Evolutionary conservation across 768 basidiomycete species (phyloP).

Genomic region (Auricularia heimuer): DNA sequence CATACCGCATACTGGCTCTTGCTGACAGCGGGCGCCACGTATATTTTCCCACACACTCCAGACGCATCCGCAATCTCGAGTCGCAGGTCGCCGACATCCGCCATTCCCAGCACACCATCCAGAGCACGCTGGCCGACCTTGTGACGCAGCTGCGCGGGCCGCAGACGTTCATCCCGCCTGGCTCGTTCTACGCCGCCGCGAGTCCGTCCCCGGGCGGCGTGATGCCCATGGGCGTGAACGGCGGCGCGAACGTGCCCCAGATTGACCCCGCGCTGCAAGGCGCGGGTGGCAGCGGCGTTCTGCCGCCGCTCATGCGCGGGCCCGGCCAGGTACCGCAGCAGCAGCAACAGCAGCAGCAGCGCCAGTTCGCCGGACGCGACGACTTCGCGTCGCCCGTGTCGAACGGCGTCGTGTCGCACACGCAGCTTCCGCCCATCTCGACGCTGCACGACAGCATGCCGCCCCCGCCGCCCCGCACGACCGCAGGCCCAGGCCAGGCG

Average conservation of each 20-base stretch:
- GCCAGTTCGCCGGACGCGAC: constrained; percentile 6
- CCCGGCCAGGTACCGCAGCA: not conserved
- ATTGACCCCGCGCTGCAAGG: not conserved
- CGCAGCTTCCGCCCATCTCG: constrained; percentile 12
- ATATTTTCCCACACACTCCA: constrained; percentile 21
- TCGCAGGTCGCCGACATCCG: constrained; percentile 76
- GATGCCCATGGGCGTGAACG: not conserved
- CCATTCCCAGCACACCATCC: constrained; percentile 61
- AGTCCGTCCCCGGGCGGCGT: not conserved
- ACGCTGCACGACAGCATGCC: constrained; percentile 6
- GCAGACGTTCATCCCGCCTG: constrained; percentile 12
- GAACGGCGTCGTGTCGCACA: constrained; percentile 6
- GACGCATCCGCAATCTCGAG: constrained; percentile 87
- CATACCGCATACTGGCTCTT: not conserved
- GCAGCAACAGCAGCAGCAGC: constrained; percentile 2
- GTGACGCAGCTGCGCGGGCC: constrained; percentile 62
- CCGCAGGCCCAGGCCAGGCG: not conserved
- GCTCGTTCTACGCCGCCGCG: not conserved
- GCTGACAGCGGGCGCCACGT: not conserved
- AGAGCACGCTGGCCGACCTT: constrained; percentile 71
- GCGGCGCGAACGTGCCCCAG: constrained; percentile 2
- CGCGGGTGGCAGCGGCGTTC: not conserved
- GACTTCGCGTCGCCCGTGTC: constrained; percentile 2
- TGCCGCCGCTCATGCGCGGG: not conserved
- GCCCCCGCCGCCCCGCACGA: not conserved